Base-by-base conservation (phyloP, 305 asterid genomes). In the Fraxinus greggii region DNA sequence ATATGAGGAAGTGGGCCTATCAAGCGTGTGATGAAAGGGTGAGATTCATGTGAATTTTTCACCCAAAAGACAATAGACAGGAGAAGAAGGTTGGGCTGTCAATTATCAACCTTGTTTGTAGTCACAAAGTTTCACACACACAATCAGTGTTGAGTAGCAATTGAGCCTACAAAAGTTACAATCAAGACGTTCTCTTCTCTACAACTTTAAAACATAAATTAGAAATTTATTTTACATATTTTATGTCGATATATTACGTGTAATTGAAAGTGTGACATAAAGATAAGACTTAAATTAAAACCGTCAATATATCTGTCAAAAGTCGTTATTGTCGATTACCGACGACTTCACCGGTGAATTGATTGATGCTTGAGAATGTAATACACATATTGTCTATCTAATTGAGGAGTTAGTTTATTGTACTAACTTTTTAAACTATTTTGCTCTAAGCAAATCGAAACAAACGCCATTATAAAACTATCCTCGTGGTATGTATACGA, bases 31-130 rank as follows among this genome's bases (percentile, higher is more conserved):
- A 81, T 48, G 79, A 65, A 82, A 83, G 90, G 84, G 84, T 90
- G 94, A 91, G 93, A 92, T 78, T 88, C 93, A 88, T 90, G 94
- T 92, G 94, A 92, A 56, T 67, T 83, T 15, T 69, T 77, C 90
- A 83, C 86, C 88, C 86, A 80, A 84, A 87, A 85, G 88, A 61
- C 81, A 79, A 81, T 81, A 69, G 85, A 83, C 85, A 83, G 85
- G 81, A 86, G 87, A 81, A 72, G 85, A 85, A 86, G 85, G 93
- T 89, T 91, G 86, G 92, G 77, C 88, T 79, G 91, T 90, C 95
- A 81, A 67, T 84, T 78, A 84, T 92, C 91, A 84, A 76, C 85
- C 82, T 84, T 85, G 87, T 86, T 84, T 84, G 87, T 78, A 54
- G 84, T 80, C 87, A 86, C 56, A 82, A 86, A 81, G 70, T 75